These are phyloP conservation scores for Russula virescens DNA, from an alignment of 768 basidiomycete species.

Conservation along the genomic window DNA sequence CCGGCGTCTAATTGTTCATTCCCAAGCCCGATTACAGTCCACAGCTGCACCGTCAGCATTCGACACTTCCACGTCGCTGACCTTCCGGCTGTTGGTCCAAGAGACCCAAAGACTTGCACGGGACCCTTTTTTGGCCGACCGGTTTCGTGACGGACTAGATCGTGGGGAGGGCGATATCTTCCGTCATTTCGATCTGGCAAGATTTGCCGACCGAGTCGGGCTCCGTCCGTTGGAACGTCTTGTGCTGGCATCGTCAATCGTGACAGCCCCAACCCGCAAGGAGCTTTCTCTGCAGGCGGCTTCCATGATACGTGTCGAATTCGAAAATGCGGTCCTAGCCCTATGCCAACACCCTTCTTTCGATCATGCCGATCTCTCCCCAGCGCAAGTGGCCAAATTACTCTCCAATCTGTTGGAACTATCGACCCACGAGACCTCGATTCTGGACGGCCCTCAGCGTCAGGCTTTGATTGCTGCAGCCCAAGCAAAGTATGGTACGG, in stretches of 20 bases:
- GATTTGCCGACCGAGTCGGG: conserved; percentile 78
- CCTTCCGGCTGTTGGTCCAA: conserved; percentile 80
- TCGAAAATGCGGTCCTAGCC: conserved; percentile 70
- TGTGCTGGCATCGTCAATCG: conserved; percentile 68
- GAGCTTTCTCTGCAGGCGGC: conserved; percentile 57
- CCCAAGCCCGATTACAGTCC: conserved; percentile 62
- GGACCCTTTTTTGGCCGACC: conserved; percentile 85
- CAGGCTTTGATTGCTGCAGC: conserved; percentile 69
- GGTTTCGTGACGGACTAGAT: conserved; percentile 86
- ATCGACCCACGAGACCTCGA: conserved; percentile 58
- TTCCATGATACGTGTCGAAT: conserved; percentile 66
- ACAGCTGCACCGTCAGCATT: conserved; percentile 56
- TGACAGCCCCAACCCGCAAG: conserved; percentile 55
- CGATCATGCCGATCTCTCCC: conserved; percentile 73
- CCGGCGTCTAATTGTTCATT: conserved; percentile 88
- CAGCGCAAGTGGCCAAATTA: conserved; percentile 70
- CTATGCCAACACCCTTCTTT: conserved; percentile 77
- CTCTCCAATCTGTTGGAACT: conserved; percentile 77
- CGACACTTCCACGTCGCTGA: conserved; percentile 70
- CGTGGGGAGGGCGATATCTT: conserved; percentile 82
- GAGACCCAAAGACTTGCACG: conserved; percentile 86
- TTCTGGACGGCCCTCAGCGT: conserved; percentile 66
- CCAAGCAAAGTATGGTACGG: conserved; percentile 75
- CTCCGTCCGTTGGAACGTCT: conserved; percentile 75
- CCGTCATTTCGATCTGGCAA: conserved; percentile 73